These are phyloP conservation scores for Yarrowia sp. DNA, from an alignment of 805 yeast species.

Conservation along the genomic window DNA sequence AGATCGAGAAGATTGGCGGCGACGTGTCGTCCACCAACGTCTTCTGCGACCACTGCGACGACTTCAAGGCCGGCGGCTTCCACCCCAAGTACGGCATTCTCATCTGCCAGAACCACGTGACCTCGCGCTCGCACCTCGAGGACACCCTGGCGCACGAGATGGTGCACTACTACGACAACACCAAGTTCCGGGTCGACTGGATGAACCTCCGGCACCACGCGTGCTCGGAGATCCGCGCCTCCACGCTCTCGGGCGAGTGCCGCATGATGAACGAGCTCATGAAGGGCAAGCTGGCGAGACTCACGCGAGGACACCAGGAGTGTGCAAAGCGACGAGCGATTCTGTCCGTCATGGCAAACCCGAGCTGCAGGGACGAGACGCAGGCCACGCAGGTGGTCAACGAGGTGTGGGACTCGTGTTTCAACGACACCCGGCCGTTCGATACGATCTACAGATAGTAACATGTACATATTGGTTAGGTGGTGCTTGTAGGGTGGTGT, in stretches of 20 bases:
- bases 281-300: constrained; percentile 49
- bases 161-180: constrained; percentile 88
- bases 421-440: constrained; percentile 92
- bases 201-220: constrained; percentile 86
- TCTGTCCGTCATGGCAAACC: constrained; percentile 81
- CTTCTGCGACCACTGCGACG: constrained; percentile 80
- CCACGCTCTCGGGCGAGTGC: constrained; percentile 92
- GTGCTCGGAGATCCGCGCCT: constrained; percentile 92
- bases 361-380: constrained; percentile 66
- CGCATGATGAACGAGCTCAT: constrained; percentile 80
- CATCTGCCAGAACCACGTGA: constrained; percentile 78
- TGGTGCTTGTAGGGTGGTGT: no score
- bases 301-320: constrained; percentile 81
- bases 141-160: constrained; percentile 91
- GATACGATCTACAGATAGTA: constrained; percentile 81
- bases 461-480: not conserved
- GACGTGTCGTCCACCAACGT: constrained; percentile 52
- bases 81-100: constrained; percentile 86
- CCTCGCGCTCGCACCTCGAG: constrained; percentile 75
- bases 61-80: constrained; percentile 84
- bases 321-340: constrained; percentile 89
- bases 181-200: constrained; percentile 87
- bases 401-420: constrained; percentile 90
- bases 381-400: constrained; percentile 79
- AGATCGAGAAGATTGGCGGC: constrained; percentile 66